Evolutionary conservation across 805 yeast genomes (phyloP).

Genomic region (Candida endomychidarum): DNA sequence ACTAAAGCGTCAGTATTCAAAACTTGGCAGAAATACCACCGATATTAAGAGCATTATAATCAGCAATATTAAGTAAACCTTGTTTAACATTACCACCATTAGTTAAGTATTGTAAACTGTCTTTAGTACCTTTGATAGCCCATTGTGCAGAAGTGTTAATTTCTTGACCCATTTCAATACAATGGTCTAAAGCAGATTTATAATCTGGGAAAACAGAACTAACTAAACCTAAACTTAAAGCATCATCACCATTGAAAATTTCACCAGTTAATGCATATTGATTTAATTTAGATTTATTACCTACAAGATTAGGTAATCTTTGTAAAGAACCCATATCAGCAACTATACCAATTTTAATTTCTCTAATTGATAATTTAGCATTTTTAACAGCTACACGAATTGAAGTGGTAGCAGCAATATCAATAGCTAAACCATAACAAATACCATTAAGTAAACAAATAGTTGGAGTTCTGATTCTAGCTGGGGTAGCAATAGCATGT

Average conservation of each 20-base stretch:
- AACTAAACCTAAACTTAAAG: slow-evolving; percentile 55
- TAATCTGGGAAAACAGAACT: slow-evolving; percentile 46
- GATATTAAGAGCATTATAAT: slow-evolving; percentile 38
- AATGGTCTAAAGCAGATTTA: slow-evolving; percentile 48
- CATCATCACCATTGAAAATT: slow-evolving; percentile 53
- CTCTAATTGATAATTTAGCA: slow-evolving; percentile 59
- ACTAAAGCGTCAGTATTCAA: too few species aligned
- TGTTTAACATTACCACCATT: slow-evolving; percentile 39
- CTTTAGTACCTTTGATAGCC: slow-evolving; percentile 67
- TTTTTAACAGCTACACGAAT: slow-evolving; percentile 58
- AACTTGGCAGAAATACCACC: slow-evolving; percentile 9
- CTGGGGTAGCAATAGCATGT: slow-evolving; percentile 49
- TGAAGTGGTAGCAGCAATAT: slow-evolving; percentile 57
- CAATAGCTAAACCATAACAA: slow-evolving; percentile 65
- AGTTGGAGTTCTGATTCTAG: slow-evolving; percentile 56
- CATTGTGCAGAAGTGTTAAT: slow-evolving; percentile 52
- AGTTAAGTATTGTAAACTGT: slow-evolving; percentile 43
- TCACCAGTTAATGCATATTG: slow-evolving; percentile 66
- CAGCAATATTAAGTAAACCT: slow-evolving; percentile 55
- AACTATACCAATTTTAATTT: slow-evolving; percentile 69
- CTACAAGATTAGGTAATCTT: slow-evolving; percentile 54
- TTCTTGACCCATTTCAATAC: slow-evolving; percentile 47
- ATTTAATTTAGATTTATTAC: slow-evolving; percentile 56
- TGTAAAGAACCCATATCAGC: slow-evolving; percentile 82
- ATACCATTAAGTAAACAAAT: slow-evolving; percentile 67